phyloP scores from a whole-genome alignment of 179 eudicot genomes.

The Monotropa hypopitys region DNA sequence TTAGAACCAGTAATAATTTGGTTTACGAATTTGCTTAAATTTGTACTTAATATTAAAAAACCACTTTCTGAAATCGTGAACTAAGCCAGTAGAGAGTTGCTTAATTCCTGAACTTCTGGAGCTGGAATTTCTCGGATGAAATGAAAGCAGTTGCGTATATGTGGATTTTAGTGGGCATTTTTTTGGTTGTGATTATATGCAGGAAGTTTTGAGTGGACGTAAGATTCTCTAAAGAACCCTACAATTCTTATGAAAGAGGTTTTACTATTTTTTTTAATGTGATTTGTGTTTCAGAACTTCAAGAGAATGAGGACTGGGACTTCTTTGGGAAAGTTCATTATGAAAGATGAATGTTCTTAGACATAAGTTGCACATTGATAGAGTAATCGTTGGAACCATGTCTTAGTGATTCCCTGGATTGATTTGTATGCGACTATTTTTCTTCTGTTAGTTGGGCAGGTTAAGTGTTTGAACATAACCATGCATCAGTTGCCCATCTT shows the following conservation, averaged over 20 bases:
- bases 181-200: background rate
- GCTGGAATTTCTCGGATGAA: background rate
- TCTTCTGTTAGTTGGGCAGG: background rate
- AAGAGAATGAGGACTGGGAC: background rate
- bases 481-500: conserved; percentile 1
- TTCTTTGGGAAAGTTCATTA: background rate
- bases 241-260: background rate
- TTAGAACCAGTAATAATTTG: background rate
- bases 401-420: background rate
- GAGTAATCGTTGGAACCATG: background rate
- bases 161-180: background rate
- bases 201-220: background rate
- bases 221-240: background rate
- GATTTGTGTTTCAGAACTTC: background rate
- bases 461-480: background rate
- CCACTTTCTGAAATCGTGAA: background rate
- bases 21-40: background rate
- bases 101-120: background rate
- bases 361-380: background rate
- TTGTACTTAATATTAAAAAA: background rate
- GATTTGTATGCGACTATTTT: background rate
- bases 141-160: background rate
- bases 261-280: background rate
- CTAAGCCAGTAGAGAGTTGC: background rate
- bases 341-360: background rate